Conservation (phyloP, 768 basidiomycete species). For the Leccinum boreale region DNA sequence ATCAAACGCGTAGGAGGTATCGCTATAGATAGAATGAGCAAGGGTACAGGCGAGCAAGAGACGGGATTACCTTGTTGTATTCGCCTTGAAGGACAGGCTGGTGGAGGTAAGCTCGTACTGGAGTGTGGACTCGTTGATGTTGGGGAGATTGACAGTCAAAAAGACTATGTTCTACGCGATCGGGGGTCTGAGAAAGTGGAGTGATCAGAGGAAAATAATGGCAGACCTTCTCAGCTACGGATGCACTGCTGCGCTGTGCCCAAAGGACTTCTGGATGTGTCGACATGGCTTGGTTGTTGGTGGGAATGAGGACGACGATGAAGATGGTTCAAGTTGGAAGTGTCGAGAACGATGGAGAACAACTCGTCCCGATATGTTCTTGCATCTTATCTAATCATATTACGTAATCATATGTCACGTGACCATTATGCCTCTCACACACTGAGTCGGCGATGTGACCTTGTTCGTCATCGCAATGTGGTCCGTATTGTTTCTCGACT, state of each 20-base stretch:
- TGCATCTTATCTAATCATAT: conserved; percentile 3
- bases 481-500: conserved; percentile 36
- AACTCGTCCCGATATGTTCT: conserved; percentile 16
- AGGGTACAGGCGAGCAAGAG: background rate
- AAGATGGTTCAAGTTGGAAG: conserved; percentile 20
- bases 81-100: conserved; percentile 61
- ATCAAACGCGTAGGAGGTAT: conserved; percentile 66
- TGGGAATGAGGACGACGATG: background rate
- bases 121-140: conserved; percentile 60
- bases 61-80: conserved; percentile 54
- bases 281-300: conserved; percentile 33
- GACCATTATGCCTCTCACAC: background rate
- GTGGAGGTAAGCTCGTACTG: conserved; percentile 57
- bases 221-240: conserved; percentile 62
- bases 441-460: background rate
- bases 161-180: conserved; percentile 74
- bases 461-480: conserved; percentile 41
- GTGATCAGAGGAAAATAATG: conserved; percentile 2
- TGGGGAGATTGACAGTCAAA: conserved; percentile 79
- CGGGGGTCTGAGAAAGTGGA: background rate
- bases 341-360: conserved; percentile 33
- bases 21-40: conserved; percentile 19
- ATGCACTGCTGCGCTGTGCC: conserved; percentile 85
- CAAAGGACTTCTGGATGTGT: conserved; percentile 87
- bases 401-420: conserved; percentile 21